Evolutionary conservation across 2,329 filamentous ascomycete genomes (phyloP).

Genomic region (Podosphaera fusca): DNA sequence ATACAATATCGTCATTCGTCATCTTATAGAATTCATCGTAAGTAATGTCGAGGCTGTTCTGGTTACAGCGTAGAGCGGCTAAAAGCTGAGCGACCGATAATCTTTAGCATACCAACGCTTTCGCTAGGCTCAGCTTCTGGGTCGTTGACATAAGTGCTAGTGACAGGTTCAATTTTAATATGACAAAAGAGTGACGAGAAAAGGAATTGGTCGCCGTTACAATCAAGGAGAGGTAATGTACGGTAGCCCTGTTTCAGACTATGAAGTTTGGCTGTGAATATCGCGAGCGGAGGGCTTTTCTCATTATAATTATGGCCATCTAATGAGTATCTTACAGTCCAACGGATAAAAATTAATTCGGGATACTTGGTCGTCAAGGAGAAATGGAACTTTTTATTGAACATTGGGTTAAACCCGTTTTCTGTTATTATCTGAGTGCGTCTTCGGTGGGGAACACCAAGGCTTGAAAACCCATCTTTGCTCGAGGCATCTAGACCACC

Average conservation of each 20-base stretch:
- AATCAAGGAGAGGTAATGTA: constrained; percentile 71
- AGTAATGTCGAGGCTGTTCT: background rate
- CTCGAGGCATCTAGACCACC: constrained; percentile 42
- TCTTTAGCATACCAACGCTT: constrained; percentile 30
- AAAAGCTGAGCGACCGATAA: constrained; percentile 33
- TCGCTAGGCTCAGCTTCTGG: constrained; percentile 19
- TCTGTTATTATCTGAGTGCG: constrained; percentile 61
- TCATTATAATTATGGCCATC: constrained; percentile 51
- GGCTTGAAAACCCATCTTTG: constrained; percentile 39
- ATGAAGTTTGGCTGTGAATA: constrained; percentile 77
- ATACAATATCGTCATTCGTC: background rate
- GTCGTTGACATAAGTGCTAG: constrained; percentile 31
- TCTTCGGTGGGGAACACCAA: constrained; percentile 50
- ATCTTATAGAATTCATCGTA: background rate
- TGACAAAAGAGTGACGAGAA: constrained; percentile 89
- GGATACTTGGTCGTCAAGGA: constrained; percentile 83
- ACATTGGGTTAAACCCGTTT: constrained; percentile 86
- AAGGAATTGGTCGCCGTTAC: constrained; percentile 74
- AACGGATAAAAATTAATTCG: constrained; percentile 79
- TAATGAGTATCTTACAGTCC: constrained; percentile 69
- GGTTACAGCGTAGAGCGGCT: constrained; percentile 17
- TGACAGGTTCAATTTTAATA: constrained; percentile 41
- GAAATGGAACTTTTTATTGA: constrained; percentile 58
- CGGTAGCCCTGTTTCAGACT: constrained; percentile 82
- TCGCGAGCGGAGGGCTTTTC: constrained; percentile 44